A percentile compares a stretch with the other conserved stretches of the same genome.
Conservation (phyloP, 1,284 basidiomycete genomes). For the Tremellales sp. region DNA sequence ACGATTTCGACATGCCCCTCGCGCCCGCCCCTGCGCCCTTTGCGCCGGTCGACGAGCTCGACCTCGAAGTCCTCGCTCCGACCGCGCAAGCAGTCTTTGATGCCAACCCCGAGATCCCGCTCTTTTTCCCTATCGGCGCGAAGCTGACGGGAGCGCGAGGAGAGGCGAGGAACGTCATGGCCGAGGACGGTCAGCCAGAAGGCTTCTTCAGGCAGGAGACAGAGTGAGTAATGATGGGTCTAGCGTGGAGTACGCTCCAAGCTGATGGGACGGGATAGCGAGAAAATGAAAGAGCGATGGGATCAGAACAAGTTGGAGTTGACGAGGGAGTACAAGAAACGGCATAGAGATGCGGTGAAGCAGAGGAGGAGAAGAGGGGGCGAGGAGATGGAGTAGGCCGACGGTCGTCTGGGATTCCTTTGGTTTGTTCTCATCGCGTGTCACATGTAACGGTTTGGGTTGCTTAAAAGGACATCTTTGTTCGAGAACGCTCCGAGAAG, state of each 20-base stretch:
- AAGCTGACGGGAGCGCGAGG: slow-evolving; percentile 6
- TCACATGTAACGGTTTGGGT: no score
- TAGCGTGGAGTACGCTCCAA: slow-evolving; percentile 11
- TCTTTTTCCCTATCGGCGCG: slow-evolving; percentile 38
- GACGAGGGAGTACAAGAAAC: slow-evolving; percentile 74
- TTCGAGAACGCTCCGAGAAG: no score
- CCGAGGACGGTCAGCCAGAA: slow-evolving; percentile 3
- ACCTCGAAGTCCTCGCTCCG: slow-evolving; percentile 16
- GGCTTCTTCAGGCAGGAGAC: slow-evolving; percentile 10
- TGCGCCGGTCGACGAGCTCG: slow-evolving; percentile 6
- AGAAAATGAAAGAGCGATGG: slow-evolving; percentile 65
- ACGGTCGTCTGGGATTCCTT: no score
- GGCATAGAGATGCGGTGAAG: slow-evolving; percentile 72
- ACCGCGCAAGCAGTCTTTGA: slow-evolving; percentile 34
- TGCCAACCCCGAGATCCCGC: slow-evolving; percentile 28
- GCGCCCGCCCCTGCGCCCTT: slow-evolving; percentile 12
- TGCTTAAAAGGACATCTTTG: no score
- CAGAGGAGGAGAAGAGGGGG: slow-evolving; percentile 59
- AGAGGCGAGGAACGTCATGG: slow-evolving; percentile 16
- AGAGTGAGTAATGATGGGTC: background rate
- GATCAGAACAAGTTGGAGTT: slow-evolving; percentile 64
- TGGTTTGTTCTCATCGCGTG: no score
- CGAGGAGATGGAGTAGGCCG: slow-evolving; percentile 42
- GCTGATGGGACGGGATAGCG: slow-evolving; percentile 33
- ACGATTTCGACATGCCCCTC: slow-evolving; percentile 38